These are phyloP conservation scores for Pythium phragmitis DNA, from an alignment of 352 stramenopile species.

Conservation along the genomic window DNA sequence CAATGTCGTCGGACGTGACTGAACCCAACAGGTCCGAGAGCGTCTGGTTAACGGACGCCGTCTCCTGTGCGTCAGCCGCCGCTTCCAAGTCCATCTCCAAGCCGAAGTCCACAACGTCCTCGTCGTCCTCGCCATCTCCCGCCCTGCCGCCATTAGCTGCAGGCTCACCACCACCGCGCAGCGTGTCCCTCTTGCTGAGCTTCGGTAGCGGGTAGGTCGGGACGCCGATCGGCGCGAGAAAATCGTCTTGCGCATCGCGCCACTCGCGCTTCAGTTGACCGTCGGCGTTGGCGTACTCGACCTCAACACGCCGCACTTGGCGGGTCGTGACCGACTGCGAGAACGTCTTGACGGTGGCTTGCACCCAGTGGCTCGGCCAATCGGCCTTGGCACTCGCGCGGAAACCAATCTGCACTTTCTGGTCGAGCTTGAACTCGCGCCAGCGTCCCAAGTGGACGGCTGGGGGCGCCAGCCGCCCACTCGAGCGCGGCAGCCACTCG, in stretches of 20 bases:
- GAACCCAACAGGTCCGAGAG: slow-evolving; percentile 9
- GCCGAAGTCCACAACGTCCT: not conserved
- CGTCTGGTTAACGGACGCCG: not conserved
- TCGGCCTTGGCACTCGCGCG: slow-evolving; percentile 9
- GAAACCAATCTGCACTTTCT: slow-evolving; percentile 27
- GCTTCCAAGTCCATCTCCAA: not conserved
- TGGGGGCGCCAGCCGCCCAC: slow-evolving; percentile 78
- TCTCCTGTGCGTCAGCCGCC: not conserved
- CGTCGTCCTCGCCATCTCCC: not conserved
- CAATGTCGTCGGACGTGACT: slow-evolving; percentile 9
- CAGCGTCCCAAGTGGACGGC: slow-evolving; percentile 42
- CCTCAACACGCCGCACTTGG: slow-evolving; percentile 8
- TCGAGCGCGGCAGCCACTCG: slow-evolving; percentile 86
- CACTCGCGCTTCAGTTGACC: not conserved
- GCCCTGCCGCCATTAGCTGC: not conserved
- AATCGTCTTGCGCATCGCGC: slow-evolving; percentile 26
- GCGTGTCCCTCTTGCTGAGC: not conserved
- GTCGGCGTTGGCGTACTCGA: slow-evolving; percentile 12
- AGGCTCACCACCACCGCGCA: not conserved
- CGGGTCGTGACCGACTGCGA: not conserved
- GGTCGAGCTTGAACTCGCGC: slow-evolving; percentile 22
- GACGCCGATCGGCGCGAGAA: slow-evolving; percentile 16
- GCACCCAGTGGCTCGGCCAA: slow-evolving; percentile 13
- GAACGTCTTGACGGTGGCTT: slow-evolving; percentile 1
- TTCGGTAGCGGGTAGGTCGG: slow-evolving; percentile 16